Conservation (phyloP, 2,329 filamentous ascomycete genomes). For the Alternaria incomplexa region DNA sequence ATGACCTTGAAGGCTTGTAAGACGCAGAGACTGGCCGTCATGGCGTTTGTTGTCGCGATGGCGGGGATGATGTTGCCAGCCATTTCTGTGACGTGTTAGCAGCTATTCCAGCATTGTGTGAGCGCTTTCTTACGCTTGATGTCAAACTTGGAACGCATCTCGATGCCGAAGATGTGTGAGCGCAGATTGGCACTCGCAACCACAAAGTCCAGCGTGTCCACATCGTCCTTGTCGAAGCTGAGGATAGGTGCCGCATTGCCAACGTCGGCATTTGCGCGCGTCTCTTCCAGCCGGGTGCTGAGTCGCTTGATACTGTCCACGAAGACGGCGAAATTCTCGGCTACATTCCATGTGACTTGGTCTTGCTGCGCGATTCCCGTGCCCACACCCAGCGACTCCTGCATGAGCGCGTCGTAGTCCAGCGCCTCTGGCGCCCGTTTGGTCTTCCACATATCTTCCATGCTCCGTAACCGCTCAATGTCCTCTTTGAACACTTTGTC, state of each 20-base stretch:
- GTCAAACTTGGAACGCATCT: conserved; percentile 88
- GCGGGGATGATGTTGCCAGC: conserved; percentile 98
- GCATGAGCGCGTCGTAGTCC: conserved; percentile 67
- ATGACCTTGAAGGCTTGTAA: conserved; percentile 92
- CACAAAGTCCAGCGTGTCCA: conserved; percentile 94
- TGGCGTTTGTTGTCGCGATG: conserved; percentile 97
- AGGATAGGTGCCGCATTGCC: conserved; percentile 65
- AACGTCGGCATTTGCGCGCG: conserved; percentile 63
- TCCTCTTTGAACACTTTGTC: conserved; percentile 92
- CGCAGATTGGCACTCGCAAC: conserved; percentile 88
- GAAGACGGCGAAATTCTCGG: conserved; percentile 86
- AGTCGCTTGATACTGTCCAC: conserved; percentile 80
- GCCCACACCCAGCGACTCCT: conserved; percentile 59
- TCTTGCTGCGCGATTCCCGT: conserved; percentile 66
- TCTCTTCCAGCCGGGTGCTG: conserved; percentile 72
- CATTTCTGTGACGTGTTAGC: conserved; percentile 69
- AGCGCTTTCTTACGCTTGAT: conserved; percentile 70
- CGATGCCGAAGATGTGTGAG: conserved; percentile 87
- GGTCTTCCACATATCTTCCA: conserved; percentile 97
- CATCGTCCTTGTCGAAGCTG: conserved; percentile 95
- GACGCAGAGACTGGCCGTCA: conserved; percentile 91
- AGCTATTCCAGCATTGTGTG: neutral
- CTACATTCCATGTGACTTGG: conserved; percentile 79
- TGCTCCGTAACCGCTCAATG: conserved; percentile 78
- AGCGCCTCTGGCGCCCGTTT: conserved; percentile 76